Evolutionary conservation across 139 green algal genomes (phyloP), one percentile per base, ranked within the genome.

Genomic region (Chlamydomonas eustigma): DNA sequence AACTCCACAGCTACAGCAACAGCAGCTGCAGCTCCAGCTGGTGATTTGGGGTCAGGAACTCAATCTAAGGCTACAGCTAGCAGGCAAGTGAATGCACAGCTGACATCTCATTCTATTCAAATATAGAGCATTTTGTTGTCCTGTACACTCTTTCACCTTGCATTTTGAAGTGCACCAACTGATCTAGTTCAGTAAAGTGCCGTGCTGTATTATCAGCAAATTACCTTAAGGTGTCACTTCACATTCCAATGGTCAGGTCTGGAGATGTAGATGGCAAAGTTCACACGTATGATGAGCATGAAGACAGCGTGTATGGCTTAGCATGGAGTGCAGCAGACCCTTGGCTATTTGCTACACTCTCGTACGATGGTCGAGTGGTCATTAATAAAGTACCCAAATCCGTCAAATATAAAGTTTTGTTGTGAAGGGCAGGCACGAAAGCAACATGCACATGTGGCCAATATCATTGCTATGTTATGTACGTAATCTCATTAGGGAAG

Each of bases 391-490:
- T 94, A 24, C 85, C 90, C 51, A 91, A 88, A 25, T 80, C 81
- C 5, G 79, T 90, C 64, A 95, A 95, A 80, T 95, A 95, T 78
- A 89, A 90, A 73, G 90, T 95, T 3, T 71, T 95, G 22, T 85
- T 95, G 1, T 95, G 37, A 88, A 6, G 2, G 51, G 51, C 31
- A 65, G 5, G 6, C 5, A 31, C 5, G n/a, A n/a, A n/a, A n/a
- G n/a, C n/a, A n/a, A n/a, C n/a, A n/a, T n/a, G n/a, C n/a, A n/a
- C n/a, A n/a, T n/a, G n/a, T n/a, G n/a, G n/a, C n/a, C n/a, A n/a
- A n/a, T n/a, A n/a, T n/a, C n/a, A n/a, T n/a, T n/a, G n/a, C n/a
- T n/a, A n/a, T n/a, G n/a, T n/a, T n/a, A n/a, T n/a, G n/a, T n/a
- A n/a, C n/a, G n/a, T n/a, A n/a, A n/a, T n/a, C n/a, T n/a, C n/a